A percentile compares a stretch with the other conserved stretches of the same genome.
Conservation (phyloP, 192 early-diverging fungal species). For the Rhizophagus prolifer region DNA sequence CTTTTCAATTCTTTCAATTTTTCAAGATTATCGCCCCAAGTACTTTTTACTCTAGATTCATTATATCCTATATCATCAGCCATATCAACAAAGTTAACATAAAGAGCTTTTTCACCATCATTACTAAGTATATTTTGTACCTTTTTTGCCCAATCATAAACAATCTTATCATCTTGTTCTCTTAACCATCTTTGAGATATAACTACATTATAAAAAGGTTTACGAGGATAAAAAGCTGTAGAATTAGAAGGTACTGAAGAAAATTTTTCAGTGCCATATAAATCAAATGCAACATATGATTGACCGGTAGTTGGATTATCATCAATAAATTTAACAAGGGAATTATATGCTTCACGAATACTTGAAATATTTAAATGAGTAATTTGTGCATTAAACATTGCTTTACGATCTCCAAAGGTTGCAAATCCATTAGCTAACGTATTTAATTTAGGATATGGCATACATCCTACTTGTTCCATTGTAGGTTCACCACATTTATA, state of each 20-base stretch:
- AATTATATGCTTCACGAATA: not conserved
- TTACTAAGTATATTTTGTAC: not conserved
- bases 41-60: not conserved
- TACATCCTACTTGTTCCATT: too few species aligned
- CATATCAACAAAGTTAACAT: not conserved
- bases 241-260: too few species aligned
- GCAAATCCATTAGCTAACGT: not conserved
- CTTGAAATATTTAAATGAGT: not conserved
- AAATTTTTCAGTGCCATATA: too few species aligned
- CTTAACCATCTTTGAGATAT: too few species aligned
- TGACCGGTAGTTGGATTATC: not conserved
- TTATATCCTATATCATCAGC: not conserved
- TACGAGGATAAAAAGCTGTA: too few species aligned
- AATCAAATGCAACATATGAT: too few species aligned
- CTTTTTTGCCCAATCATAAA: not conserved
- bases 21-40: not conserved
- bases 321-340: not conserved
- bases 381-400: not conserved
- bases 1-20: conserved; percentile 9
- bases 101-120: not conserved
- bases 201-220: too few species aligned
- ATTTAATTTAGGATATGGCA: too few species aligned
- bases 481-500: too few species aligned
- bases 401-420: not conserved
- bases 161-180: not conserved